Base-by-base conservation (phyloP, 2,329 filamentous ascomycete species). In the Verticillium klebahnii region DNA sequence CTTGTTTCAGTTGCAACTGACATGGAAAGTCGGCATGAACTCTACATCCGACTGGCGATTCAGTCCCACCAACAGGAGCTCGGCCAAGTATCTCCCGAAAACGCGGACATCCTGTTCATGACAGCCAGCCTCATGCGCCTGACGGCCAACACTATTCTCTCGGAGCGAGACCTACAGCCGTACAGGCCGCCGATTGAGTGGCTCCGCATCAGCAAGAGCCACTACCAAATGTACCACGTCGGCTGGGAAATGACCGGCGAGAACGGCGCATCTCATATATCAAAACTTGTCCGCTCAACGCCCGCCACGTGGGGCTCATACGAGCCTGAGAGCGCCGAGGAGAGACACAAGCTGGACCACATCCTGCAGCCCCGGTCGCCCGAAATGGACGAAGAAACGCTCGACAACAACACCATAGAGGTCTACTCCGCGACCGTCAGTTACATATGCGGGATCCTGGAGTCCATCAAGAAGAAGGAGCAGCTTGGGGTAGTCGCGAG, bases 391-490 rank as follows among this genome's bases (percentile, higher is more conserved):
- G 14, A 40, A 5, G 37, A 40, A 17, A n/a, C 37, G 14, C 37
- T 40, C 37, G 37, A 40, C 14, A 5, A n/a, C 37, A 40, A 40
- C 37, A n/a, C 37, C 14, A 17, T 40, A n/a, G 15, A 40, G 17
- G 37, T 40, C 37, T 40, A 40, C 37, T 40, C 37, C 15, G 37
- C 5, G 7, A 36, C 34, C 6, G 37, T 68, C 7, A 63, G 62
- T 25, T 67, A 61, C 58, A 60, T 69, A 6, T 67, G 66, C 8
- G 64, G 66, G 6, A 63, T 66, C 23, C 65, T 64, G 65, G 61
- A 62, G 34, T 58, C 63, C 14, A 65, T 68, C 54, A 56, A 45
- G 12, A 50, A 56, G 56, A 59, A 59, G 1, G 37, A 61, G 1
- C 61, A 66, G 0, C 40, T 61, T 2, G 52, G 52, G 0, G 59